phyloP scores from a whole-genome alignment of 495 filamentous ascomycete species.

The Penicillium riverlandense region DNA sequence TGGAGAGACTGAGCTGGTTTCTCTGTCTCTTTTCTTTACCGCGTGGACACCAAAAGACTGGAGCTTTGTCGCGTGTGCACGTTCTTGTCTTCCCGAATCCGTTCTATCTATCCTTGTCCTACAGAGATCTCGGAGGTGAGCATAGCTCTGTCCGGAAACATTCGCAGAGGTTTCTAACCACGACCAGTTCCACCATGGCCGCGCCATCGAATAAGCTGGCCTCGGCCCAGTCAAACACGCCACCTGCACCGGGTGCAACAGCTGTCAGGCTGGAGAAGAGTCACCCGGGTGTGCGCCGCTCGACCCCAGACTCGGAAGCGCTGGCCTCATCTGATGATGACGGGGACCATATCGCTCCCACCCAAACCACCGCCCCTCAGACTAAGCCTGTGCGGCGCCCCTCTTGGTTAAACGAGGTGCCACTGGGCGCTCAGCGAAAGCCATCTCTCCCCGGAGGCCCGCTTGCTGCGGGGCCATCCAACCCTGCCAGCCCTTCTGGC shows the following conservation, averaged over 20 bases:
- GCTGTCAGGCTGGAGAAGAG: constrained; percentile 65
- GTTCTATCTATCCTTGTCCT: not conserved
- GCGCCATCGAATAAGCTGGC: constrained; percentile 18
- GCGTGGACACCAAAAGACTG: constrained; percentile 13
- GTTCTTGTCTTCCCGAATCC: not conserved
- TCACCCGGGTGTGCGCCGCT: constrained; percentile 58
- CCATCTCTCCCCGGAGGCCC: constrained; percentile 46
- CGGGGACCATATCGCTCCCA: constrained; percentile 41
- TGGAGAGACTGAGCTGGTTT: constrained; percentile 8
- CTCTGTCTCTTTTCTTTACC: constrained; percentile 1
- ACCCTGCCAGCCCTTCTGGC: constrained; percentile 63
- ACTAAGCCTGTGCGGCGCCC: constrained; percentile 41
- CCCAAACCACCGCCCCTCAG: constrained; percentile 27
- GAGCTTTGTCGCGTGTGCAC: constrained; percentile 12
- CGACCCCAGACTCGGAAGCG: constrained; percentile 89
- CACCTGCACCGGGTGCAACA: constrained; percentile 32
- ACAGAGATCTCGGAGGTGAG: constrained; percentile 9
- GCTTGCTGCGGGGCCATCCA: constrained; percentile 68
- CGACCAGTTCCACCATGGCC: constrained; percentile 20
- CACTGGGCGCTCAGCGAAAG: constrained; percentile 38
- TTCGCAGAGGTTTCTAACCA: not conserved
- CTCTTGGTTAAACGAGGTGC: constrained; percentile 50
- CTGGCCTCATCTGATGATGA: constrained; percentile 92
- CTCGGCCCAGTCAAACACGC: constrained; percentile 16
- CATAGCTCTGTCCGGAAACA: not conserved